These are phyloP conservation scores for Glycine tomentella DNA, from an alignment of 306 rosid species.

Conservation along the genomic window DNA sequence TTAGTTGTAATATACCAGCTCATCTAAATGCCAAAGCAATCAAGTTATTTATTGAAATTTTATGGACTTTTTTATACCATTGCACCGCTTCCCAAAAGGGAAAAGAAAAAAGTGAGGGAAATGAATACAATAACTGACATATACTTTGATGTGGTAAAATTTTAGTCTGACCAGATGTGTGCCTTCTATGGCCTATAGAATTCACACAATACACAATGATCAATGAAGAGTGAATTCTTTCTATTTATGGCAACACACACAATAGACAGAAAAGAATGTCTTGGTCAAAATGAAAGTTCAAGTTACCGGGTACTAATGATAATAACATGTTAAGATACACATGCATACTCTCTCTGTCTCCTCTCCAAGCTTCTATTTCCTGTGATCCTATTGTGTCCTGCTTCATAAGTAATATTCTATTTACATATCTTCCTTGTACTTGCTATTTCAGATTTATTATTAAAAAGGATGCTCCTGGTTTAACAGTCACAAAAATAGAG, in stretches of 20 bases:
- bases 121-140: too few species aligned
- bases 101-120: not conserved
- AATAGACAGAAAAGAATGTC: not conserved
- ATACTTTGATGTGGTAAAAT: not conserved
- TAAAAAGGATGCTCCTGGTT: slow-evolving; percentile 80
- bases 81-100: not conserved
- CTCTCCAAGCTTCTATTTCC: not conserved
- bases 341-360: not conserved
- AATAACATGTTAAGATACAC: not conserved
- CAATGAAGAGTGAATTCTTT: not conserved
- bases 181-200: not conserved
- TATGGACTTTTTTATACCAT: not conserved
- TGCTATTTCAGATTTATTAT: slow-evolving; percentile 67
- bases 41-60: not conserved
- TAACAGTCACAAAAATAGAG: slow-evolving; percentile 77
- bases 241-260: not conserved
- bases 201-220: not conserved
- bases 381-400: not conserved
- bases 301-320: not conserved
- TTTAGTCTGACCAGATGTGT: not conserved
- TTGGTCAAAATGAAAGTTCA: not conserved
- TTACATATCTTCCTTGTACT: slow-evolving; percentile 21
- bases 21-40: not conserved
- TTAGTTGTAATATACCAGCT: not conserved
- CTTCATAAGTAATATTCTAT: slow-evolving; percentile 26